Evolutionary conservation across 1,284 basidiomycete genomes (phyloP), one percentile per base, ranked within the genome.

Genomic region (Ceratobasidium sp.): DNA sequence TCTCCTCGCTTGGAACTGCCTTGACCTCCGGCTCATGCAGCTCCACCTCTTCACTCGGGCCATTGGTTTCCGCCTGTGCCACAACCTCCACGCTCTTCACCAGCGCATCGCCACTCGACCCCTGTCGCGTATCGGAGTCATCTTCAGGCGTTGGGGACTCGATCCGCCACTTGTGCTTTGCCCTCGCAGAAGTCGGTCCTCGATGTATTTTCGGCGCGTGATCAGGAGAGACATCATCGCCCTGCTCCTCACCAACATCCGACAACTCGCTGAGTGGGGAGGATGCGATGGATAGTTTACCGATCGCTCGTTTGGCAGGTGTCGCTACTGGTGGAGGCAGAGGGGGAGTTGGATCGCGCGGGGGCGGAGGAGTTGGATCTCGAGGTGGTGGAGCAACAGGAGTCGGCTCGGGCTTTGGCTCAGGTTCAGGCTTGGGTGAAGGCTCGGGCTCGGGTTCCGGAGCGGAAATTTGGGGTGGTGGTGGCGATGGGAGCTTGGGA

Each of bases 291-390:
- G 69, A 71, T 1, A 71, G 26, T 26, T 63, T 73, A 13, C 70
- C 71, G 18, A 63, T 51, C 63, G 79, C 72, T 84, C 85, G n/a
- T 83, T 85, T 0, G 83, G 84, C 10, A 79, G 78, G 79, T 81
- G 82, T 56, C 83, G 79, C 0, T 83, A 84, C 3, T 79, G 78
- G 79, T 80, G 82, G 53, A 83, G 79, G 23, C 83, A 77, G 10
- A 86, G 86, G 26, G 86, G 79, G 15, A 80, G 80, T 0, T 66
- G 67, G 0, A 86, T 79, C 89, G 89, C 12, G 86, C 83, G 15
- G 83, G n/a, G 51, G 53, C 7, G 81, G 75, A 12, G 79, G 78
- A 20, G 80, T 82, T 0, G 82, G 82, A 0, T 76, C 58, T 20
- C 82, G 84, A 3, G 77, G 63, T 6, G 56, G 58, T n/a, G 20